Evolutionary conservation across 1,284 basidiomycete species (phyloP).

Genomic region (Marasmius tenuissimus): DNA sequence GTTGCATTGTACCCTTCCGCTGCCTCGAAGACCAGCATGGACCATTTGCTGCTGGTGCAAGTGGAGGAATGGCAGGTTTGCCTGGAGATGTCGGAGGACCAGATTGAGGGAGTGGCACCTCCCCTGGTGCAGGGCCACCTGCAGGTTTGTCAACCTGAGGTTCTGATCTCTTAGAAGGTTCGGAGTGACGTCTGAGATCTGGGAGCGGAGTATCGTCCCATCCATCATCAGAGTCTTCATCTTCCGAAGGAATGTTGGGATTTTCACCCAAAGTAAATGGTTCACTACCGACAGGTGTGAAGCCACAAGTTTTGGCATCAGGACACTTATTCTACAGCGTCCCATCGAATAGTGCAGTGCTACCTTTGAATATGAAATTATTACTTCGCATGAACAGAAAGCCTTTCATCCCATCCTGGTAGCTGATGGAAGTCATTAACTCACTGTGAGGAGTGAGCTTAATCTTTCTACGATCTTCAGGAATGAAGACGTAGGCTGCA

Average conservation of each 20-base stretch:
- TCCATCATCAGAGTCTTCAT: neutral
- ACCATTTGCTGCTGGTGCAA: neutral
- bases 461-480: no score
- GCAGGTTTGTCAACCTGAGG: no score
- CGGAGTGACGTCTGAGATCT: neutral
- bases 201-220: neutral
- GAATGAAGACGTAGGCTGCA: no score
- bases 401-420: slow-evolving; percentile 14
- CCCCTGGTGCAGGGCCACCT: no score
- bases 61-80: no score
- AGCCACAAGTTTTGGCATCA: neutral
- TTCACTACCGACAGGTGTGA: neutral
- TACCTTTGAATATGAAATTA: slow-evolving; percentile 14
- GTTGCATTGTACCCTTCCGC: neutral
- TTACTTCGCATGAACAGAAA: slow-evolving; percentile 19
- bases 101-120: no score
- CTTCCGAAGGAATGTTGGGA: neutral
- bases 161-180: no score
- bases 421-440: slow-evolving; percentile 18
- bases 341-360: slow-evolving; percentile 22
- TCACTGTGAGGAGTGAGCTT: neutral
- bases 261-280: neutral
- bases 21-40: neutral
- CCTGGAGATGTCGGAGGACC: no score
- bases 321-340: slow-evolving; percentile 13